Evolutionary conservation across 148 eudicot species (phyloP).

Genomic region (Rhododendron henanense): DNA sequence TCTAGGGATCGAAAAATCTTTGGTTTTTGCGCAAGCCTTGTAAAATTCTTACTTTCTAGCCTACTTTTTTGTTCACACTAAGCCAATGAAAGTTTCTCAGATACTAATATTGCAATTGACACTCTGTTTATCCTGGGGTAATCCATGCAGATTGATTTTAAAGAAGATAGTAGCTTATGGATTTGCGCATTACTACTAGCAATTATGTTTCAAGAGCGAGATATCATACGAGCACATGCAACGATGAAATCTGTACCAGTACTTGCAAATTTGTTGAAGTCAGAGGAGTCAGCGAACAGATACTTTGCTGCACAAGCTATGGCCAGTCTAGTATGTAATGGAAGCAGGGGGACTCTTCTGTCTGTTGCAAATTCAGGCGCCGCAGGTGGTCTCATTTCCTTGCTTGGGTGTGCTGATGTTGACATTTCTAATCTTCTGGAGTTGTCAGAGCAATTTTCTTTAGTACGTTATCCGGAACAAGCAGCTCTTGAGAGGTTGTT

Average conservation of each 20-base stretch:
- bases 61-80: background rate
- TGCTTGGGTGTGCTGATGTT: slow-evolving; percentile 94
- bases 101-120: background rate
- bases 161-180: slow-evolving; percentile 83
- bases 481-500: slow-evolving; percentile 92
- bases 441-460: slow-evolving; percentile 70
- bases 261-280: slow-evolving; percentile 71
- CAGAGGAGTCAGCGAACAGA: slow-evolving; percentile 78
- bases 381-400: slow-evolving; percentile 67
- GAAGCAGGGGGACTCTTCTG: slow-evolving; percentile 92
- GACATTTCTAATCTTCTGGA: slow-evolving; percentile 73
- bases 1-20: background rate
- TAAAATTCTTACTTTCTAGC: background rate
- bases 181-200: slow-evolving; percentile 75
- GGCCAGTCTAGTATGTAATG: slow-evolving; percentile 89
- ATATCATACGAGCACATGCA: slow-evolving; percentile 73
- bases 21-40: background rate
- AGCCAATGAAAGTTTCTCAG: background rate
- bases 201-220: slow-evolving; percentile 82
- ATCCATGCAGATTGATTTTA: slow-evolving; percentile 50
- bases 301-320: slow-evolving; percentile 95
- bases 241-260: slow-evolving; percentile 79
- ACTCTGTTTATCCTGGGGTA: slow-evolving; percentile 10
- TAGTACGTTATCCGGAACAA: slow-evolving; percentile 85
- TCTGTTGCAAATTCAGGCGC: slow-evolving; percentile 97